phyloP scores from a whole-genome alignment of 83 land plant genomes.

The Thuja plicata region DNA sequence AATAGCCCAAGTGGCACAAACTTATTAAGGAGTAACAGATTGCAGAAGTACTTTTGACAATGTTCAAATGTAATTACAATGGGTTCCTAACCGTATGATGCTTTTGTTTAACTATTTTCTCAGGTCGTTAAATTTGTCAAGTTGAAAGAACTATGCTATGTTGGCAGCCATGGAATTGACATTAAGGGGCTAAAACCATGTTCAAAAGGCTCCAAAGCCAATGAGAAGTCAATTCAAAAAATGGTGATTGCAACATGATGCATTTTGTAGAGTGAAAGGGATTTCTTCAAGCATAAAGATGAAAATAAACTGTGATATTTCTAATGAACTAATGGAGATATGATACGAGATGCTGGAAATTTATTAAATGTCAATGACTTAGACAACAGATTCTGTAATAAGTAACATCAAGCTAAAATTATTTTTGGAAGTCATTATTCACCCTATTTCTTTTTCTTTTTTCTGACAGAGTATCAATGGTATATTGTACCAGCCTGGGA shows the following conservation, averaged over 20 bases:
- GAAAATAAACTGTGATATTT: not conserved
- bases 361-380: not conserved
- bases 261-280: too few relatives aligned
- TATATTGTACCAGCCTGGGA: too few relatives aligned
- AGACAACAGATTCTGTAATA: not conserved
- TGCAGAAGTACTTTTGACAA: too few relatives aligned
- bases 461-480: too few relatives aligned
- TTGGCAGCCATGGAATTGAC: conserved; percentile 91
- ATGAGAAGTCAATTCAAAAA: conserved; percentile 36
- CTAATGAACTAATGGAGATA: too few relatives aligned
- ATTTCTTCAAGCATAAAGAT: too few relatives aligned
- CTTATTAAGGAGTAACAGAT: not conserved
- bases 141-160: conserved; percentile 68
- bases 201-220: conserved; percentile 22
- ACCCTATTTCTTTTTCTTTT: too few relatives aligned
- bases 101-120: not conserved
- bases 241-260: conserved; percentile 30
- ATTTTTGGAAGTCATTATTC: too few relatives aligned
- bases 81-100: too few relatives aligned
- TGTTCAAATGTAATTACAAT: too few relatives aligned
- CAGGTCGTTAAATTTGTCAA: conserved; percentile 72
- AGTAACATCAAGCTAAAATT: too few relatives aligned
- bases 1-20: too few relatives aligned
- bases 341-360: not conserved
- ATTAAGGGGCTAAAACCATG: conserved; percentile 59